Conservation (phyloP, 2,329 filamentous ascomycete species). For the Boeremia lycopersici region DNA sequence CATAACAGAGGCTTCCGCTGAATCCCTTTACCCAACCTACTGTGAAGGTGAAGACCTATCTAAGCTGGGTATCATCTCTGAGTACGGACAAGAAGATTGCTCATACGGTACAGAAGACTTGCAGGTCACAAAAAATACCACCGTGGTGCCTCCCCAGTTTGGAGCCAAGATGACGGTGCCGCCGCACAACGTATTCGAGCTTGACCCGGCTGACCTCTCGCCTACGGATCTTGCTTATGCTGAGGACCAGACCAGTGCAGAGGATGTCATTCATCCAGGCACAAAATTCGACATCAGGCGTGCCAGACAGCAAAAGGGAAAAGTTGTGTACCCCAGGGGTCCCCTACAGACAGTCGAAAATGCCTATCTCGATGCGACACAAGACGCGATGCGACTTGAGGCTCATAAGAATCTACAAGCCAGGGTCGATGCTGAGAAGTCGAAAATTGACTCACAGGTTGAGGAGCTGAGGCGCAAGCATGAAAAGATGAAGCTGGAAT, state of each 20-base stretch:
- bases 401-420: neutral
- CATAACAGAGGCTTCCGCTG: slow-evolving; percentile 32
- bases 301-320: slow-evolving; percentile 1
- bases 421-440: slow-evolving; percentile 14
- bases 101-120: neutral
- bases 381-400: slow-evolving; percentile 16
- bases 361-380: slow-evolving; percentile 27
- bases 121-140: neutral
- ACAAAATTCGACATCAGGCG: slow-evolving; percentile 6
- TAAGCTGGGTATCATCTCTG: slow-evolving; percentile 26
- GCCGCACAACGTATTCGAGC: slow-evolving; percentile 4
- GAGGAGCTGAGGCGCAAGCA: slow-evolving; percentile 18
- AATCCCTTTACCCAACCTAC: slow-evolving; percentile 20
- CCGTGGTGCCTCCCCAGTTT: slow-evolving; percentile 1
- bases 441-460: slow-evolving; percentile 16
- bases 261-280: slow-evolving; percentile 4
- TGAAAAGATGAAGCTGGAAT: slow-evolving; percentile 13
- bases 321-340: slow-evolving; percentile 13
- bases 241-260: neutral
- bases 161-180: slow-evolving; percentile 1
- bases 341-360: slow-evolving; percentile 32
- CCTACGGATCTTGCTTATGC: slow-evolving; percentile 10
- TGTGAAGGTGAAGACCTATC: slow-evolving; percentile 16
- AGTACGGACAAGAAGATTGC: slow-evolving; percentile 18
- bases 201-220: slow-evolving; percentile 22